These are phyloP conservation scores for Akanthomyces lecanii DNA, from an alignment of 2,329 filamentous ascomycete species.

Conservation along the genomic window DNA sequence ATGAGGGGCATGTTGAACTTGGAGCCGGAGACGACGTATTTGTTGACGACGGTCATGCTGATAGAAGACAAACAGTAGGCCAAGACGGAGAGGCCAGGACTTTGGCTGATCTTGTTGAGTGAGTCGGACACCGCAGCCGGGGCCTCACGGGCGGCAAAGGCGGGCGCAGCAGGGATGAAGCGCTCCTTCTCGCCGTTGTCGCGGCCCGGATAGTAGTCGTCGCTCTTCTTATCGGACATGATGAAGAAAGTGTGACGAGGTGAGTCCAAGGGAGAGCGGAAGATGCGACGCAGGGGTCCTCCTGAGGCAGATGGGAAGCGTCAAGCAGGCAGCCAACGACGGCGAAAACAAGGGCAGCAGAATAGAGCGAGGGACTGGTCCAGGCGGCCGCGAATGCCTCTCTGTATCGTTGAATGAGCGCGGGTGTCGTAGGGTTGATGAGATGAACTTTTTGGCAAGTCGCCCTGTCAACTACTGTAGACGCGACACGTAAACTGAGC, in stretches of 20 bases:
- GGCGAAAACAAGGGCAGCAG: not conserved
- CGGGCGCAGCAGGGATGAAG: constrained; percentile 16
- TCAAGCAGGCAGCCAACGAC: not conserved
- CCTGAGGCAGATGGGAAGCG: not conserved
- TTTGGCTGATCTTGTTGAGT: constrained; percentile 16
- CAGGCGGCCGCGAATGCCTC: not conserved
- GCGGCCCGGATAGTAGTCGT: constrained; percentile 15
- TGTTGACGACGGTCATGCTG: constrained; percentile 95
- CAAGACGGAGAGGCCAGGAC: constrained; percentile 59
- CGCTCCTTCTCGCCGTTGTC: constrained; percentile 17
- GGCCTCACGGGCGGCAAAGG: constrained; percentile 9
- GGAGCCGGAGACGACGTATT: constrained; percentile 82
- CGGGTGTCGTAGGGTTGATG: not conserved
- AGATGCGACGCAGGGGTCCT: not conserved
- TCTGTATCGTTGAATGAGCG: not conserved
- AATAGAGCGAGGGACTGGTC: not conserved
- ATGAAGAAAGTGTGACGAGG: not conserved
- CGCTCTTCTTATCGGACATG: constrained; percentile 18
- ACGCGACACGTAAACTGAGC: constrained; percentile 15
- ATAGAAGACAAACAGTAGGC: constrained; percentile 87
- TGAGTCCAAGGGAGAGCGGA: not conserved
- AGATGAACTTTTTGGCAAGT: constrained; percentile 2
- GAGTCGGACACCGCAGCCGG: constrained; percentile 12
- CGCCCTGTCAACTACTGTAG: constrained; percentile 1
- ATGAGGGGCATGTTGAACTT: constrained; percentile 92